Evolutionary conservation across 768 basidiomycete genomes (phyloP), one percentile per base, ranked within the genome.

Genomic region (Tricholoma bakamatsutake): DNA sequence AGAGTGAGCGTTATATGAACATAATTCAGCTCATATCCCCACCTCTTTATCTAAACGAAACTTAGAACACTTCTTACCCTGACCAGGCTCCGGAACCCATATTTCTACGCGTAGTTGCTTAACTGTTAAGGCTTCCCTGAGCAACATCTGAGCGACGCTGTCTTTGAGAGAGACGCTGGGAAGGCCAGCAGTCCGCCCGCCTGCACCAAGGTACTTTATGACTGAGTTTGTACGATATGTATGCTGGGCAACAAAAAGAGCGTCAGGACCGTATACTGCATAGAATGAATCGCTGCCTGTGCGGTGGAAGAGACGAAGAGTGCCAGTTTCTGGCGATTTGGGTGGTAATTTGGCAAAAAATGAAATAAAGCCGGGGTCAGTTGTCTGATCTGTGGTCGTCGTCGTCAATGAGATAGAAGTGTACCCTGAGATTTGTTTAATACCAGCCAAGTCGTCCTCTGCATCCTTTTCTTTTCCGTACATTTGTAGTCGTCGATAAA

Each of bases 31-130:
- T 54, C 10, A 55, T 78, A 45, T 31, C n/a, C 46, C n/a, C 66
- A 83, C 92, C 84, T 87, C 85, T 71, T 93, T 94, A 65, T 85
- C 84, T 43, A 98, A 64, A 28, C 75, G 77, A 70, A 95, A 98
- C 64, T 85, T 88, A 2, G 78, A 67, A 6, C 80, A 79, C 57
- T 88, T 90, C 69, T 91, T 93, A 3, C 84, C 84, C 56, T 85
- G 82, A 0, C 84, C 85, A 5, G 80, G 73, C 61, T 90, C 87
- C 1, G 88, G 82, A 10, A 71, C 76, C 86, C 92, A 96, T 47
- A 99, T 96, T 69, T 99, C 94, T 4, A 98, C 82, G 46, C 90
- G 81, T 57, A 99, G 80, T 71, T 98, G 96, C 69, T 85, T 90
- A 30, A 81, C 75, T 3, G 97, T 98, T 56, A 99, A 67, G 0